A percentile compares a stretch with the other conserved stretches of the same genome.
phyloP scores from a whole-genome alignment of 2,329 filamentous ascomycete species.

The Botrytis elliptica region DNA sequence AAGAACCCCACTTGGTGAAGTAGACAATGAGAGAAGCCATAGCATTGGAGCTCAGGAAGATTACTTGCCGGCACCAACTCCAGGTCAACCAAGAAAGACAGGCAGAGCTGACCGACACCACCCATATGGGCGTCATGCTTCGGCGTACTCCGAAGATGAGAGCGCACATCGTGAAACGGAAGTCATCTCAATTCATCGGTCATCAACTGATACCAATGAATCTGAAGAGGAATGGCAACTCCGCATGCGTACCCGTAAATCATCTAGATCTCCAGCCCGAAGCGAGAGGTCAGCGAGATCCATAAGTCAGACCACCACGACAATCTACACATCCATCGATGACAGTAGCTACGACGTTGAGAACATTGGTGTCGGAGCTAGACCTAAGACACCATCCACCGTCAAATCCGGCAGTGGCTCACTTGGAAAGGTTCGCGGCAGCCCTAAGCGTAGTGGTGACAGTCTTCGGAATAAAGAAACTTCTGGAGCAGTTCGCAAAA shows the following conservation, averaged over 20 bases:
- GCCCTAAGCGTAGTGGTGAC: slow-evolving; percentile 55
- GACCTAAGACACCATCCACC: slow-evolving; percentile 54
- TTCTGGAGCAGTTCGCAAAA: slow-evolving; percentile 59
- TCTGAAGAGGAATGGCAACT: slow-evolving; percentile 71
- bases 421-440: slow-evolving; percentile 61
- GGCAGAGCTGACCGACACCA: slow-evolving; percentile 72
- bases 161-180: slow-evolving; percentile 57
- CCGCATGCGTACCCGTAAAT: slow-evolving; percentile 68
- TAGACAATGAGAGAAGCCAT: slow-evolving; percentile 71
- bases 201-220: slow-evolving; percentile 69
- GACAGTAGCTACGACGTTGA: slow-evolving; percentile 69
- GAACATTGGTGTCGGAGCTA: slow-evolving; percentile 56
- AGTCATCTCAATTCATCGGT: slow-evolving; percentile 58
- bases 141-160: slow-evolving; percentile 49
- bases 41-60: slow-evolving; percentile 75
- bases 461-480: slow-evolving; percentile 51
- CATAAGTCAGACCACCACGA: slow-evolving; percentile 72
- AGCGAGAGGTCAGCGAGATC: slow-evolving; percentile 59
- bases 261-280: slow-evolving; percentile 60
- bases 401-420: slow-evolving; percentile 52
- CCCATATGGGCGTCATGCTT: slow-evolving; percentile 63
- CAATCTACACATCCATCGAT: slow-evolving; percentile 62
- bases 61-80: slow-evolving; percentile 90
- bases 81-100: slow-evolving; percentile 90
- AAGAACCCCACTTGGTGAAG: slow-evolving; percentile 87